Base-by-base conservation (phyloP, 352 stramenopile genomes). In the Phytophthora capsici region DNA sequence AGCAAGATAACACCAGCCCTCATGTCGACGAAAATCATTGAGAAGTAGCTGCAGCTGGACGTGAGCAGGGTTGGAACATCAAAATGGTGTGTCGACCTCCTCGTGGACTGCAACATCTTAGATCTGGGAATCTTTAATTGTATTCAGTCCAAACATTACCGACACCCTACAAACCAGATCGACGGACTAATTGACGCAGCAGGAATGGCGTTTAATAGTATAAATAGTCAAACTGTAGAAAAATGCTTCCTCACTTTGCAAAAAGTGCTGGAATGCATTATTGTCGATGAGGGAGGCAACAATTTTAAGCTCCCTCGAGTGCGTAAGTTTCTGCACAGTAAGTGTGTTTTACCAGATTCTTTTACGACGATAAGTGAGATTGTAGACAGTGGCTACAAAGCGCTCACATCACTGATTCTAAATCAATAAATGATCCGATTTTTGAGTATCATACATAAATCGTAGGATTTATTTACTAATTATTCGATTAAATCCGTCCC, bases 81-180 rank as follows among this genome's bases (percentile, higher is more conserved):
- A 6, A 63, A 50, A 56, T 63, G 45, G 20, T 36, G 32, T 57
- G 34, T 17, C 56, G 56, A 17, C 56, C 56, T 17, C 44, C 34
- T 19, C 23, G 25, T 14, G 54, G 22, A 55, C 8, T 50, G 37
- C 22, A 55, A 49, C 20, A 45, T 43, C n/a, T 4, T 62, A 7
- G 55, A 63, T 19, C 48, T 63, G 16, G 44, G 54, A 19, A 17
- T 55, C 30, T 55, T 54, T 9, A 63, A 55, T 38, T 19, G 22
- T 8, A 53, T 62, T 28, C 54, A 62, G 22, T 25, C 54, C 28
- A 43, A 38, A 25, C 43, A 54, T 30, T 54, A 48, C 22, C 36
- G 38, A 16, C 14, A 62, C 6, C 22, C 37, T 16, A 58, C 38
- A 20, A 58, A 58, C 25, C 46, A 57, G 17, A 36, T 47, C 25